A percentile compares a stretch with the other conserved stretches of the same genome.
phyloP scores from a whole-genome alignment of 352 stramenopile species.

The Peronospora destructor region DNA sequence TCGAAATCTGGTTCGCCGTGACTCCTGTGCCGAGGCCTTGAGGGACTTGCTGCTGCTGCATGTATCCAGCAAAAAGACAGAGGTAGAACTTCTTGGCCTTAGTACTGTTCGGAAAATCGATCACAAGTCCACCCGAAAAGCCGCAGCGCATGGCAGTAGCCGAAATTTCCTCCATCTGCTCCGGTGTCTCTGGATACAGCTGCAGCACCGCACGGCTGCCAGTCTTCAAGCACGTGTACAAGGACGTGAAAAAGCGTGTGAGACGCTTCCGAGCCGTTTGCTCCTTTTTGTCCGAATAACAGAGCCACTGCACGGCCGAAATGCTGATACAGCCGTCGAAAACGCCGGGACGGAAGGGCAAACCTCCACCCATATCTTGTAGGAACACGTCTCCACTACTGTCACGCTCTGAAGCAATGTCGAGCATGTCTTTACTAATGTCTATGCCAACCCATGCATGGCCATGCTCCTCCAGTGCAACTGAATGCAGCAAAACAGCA shows the following conservation, averaged over 20 bases:
- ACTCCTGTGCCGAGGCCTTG: constrained; percentile 69
- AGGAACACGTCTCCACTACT: constrained; percentile 85
- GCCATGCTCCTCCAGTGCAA: constrained; percentile 86
- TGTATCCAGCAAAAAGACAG: constrained; percentile 93
- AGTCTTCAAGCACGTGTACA: constrained; percentile 83
- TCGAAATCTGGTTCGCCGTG: constrained; percentile 46
- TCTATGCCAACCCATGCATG: constrained; percentile 98
- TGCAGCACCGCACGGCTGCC: constrained; percentile 94
- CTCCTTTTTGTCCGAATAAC: constrained; percentile 96
- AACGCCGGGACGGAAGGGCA: constrained; percentile 94
- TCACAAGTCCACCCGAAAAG: constrained; percentile 94
- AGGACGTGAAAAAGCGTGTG: constrained; percentile 94
- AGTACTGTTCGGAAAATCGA: constrained; percentile 98
- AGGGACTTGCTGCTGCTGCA: constrained; percentile 67
- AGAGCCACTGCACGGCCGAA: constrained; percentile 99
- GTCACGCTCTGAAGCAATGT: constrained; percentile 93
- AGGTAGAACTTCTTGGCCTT: constrained; percentile 99
- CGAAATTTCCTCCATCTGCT: constrained; percentile 94
- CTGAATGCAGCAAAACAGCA: constrained; percentile 26
- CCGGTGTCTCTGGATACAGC: constrained; percentile 97
- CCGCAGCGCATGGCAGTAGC: constrained; percentile 83
- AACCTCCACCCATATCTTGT: constrained; percentile 96
- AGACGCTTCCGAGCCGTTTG: constrained; percentile 92
- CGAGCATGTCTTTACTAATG: constrained; percentile 98
- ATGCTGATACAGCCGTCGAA: constrained; percentile 99